Percentiles rank a stretch among this genome's conserved stretches.
phyloP scores from a whole-genome alignment of 2,329 filamentous ascomycete species.

The Phaeomoniella chlamydospora region DNA sequence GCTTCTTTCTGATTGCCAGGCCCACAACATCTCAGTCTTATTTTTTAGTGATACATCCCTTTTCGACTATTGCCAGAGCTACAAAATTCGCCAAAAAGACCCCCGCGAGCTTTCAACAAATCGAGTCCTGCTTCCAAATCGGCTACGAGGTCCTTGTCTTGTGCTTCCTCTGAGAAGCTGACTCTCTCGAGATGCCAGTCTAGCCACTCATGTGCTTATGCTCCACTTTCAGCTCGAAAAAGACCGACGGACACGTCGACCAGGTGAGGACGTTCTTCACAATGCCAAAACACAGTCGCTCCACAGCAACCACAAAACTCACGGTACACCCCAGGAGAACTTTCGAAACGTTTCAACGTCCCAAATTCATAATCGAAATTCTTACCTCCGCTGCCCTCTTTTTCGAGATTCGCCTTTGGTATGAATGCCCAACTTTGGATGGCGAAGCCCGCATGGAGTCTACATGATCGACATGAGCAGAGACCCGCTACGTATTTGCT shows the following conservation, averaged over 20 bases:
- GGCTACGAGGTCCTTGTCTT: conserved; percentile 15
- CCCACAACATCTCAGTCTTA: too few species aligned
- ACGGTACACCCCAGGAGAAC: conserved; percentile 36
- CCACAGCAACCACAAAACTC: conserved; percentile 51
- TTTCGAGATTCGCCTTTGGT: conserved; percentile 41
- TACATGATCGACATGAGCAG: conserved; percentile 49
- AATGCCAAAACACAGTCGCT: conserved; percentile 50
- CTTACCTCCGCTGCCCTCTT: conserved; percentile 18
- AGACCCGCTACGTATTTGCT: conserved; percentile 44
- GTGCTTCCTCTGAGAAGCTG: conserved; percentile 44
- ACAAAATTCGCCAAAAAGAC: too few species aligned
- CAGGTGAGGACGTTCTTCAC: conserved; percentile 35
- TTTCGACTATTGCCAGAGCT: too few species aligned
- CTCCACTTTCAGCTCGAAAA: conserved; percentile 35
- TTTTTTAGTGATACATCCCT: too few species aligned
- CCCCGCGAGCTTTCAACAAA: too few species aligned
- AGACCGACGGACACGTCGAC: conserved; percentile 52
- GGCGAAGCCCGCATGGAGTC: conserved; percentile 45
- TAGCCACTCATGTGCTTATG: conserved; percentile 43
- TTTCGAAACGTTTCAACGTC: conserved; percentile 38
- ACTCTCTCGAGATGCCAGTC: conserved; percentile 46
- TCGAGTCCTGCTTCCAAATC: conserved; percentile 6
- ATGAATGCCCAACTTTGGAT: conserved; percentile 54
- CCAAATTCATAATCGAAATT: conserved; percentile 21
- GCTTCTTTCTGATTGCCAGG: too few species aligned